phyloP scores from a whole-genome alignment of 257 asterid genomes.

The Schizonepeta tenuifolia region DNA sequence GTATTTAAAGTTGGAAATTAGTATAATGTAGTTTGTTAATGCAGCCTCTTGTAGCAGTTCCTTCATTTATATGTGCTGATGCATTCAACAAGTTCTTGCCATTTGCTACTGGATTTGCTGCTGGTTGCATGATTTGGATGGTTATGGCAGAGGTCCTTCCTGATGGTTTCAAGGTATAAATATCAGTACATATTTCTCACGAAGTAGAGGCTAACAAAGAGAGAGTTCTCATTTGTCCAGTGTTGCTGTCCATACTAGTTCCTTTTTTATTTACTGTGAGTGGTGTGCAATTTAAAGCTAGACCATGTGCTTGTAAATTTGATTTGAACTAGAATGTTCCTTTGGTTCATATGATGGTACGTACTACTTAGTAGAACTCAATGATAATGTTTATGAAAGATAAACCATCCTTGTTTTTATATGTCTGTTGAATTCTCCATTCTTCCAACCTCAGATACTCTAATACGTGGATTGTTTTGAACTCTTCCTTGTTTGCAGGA shows the following conservation, averaged over 20 bases:
- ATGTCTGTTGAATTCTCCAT: neutral
- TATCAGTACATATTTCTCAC: neutral
- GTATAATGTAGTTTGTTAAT: conserved; percentile 37
- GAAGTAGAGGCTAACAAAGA: neutral
- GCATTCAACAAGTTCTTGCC: conserved; percentile 95
- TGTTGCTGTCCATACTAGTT: conserved; percentile 2
- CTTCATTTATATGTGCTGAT: conserved; percentile 93
- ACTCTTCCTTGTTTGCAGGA: conserved; percentile 53
- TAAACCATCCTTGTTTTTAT: neutral
- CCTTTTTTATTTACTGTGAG: neutral
- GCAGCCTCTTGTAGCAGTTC: conserved; percentile 99
- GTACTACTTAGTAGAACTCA: neutral
- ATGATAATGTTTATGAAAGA: neutral
- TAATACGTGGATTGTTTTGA: conserved; percentile 1
- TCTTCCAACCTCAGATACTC: neutral
- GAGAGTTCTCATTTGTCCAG: neutral
- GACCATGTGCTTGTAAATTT: conserved; percentile 8
- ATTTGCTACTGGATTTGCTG: conserved; percentile 98
- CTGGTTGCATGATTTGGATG: conserved; percentile 99
- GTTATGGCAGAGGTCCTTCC: conserved; percentile 97
- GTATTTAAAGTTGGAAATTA: conserved; percentile 23
- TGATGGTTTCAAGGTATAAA: conserved; percentile 88
- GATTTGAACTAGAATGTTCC: neutral
- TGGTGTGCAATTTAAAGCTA: conserved; percentile 8
- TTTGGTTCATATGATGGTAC: neutral